Evolutionary conservation across 495 filamentous ascomycete species (phyloP).

Genomic region (Penicillium paxilli): DNA sequence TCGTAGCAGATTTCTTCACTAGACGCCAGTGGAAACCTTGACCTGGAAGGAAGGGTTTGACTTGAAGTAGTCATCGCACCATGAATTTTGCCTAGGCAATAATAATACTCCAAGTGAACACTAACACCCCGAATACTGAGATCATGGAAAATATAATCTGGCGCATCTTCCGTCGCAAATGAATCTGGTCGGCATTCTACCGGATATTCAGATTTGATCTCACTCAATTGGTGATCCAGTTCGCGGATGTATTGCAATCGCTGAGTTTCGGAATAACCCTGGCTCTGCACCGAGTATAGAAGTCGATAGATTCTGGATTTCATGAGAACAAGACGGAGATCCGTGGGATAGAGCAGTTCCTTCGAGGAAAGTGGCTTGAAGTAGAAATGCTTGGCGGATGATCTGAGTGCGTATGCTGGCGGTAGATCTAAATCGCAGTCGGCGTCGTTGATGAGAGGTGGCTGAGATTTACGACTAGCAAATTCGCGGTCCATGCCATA

Average conservation of each 20-base stretch:
- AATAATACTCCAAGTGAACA: slow-evolving; percentile 33
- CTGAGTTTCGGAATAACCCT: slow-evolving; percentile 16
- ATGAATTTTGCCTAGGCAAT: slow-evolving; percentile 28
- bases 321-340: slow-evolving; percentile 28
- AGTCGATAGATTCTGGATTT: slow-evolving; percentile 29
- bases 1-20: slow-evolving; percentile 28
- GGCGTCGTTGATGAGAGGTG: slow-evolving; percentile 28
- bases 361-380: slow-evolving; percentile 18
- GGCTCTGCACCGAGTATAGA: slow-evolving; percentile 21
- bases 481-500: slow-evolving; percentile 36
- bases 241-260: slow-evolving; percentile 27
- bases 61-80: slow-evolving; percentile 12
- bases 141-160: slow-evolving; percentile 28
- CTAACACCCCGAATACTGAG: slow-evolving; percentile 29
- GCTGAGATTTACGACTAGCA: slow-evolving; percentile 25
- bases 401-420: slow-evolving; percentile 15
- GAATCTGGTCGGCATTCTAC: slow-evolving; percentile 18
- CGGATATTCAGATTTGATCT: slow-evolving; percentile 20
- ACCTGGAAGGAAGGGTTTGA: slow-evolving; percentile 1
- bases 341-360: slow-evolving; percentile 28
- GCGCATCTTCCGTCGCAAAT: slow-evolving; percentile 19
- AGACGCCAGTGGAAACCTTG: slow-evolving; percentile 15
- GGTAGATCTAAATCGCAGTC: slow-evolving; percentile 35
- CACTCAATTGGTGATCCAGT: slow-evolving; percentile 27
- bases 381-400: slow-evolving; percentile 24